phyloP scores from a whole-genome alignment of 2,329 filamentous ascomycete species.

The Neonectria neomacrospora region DNA sequence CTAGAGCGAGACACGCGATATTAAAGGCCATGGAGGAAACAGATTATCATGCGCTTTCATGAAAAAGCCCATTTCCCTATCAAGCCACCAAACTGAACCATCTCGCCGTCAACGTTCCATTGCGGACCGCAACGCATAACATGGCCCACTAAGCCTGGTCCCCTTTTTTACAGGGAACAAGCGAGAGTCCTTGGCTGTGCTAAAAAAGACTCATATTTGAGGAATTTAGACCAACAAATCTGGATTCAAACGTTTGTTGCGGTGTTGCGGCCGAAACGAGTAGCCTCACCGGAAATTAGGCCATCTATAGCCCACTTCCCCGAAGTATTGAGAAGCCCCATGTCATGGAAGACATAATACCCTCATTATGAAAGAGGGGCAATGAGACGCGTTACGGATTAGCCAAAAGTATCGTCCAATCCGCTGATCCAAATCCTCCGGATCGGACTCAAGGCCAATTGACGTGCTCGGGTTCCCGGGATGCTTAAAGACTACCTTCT shows the following conservation, averaged over 20 bases:
- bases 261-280: slow-evolving; percentile 12
- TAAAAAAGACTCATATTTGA: slow-evolving; percentile 1
- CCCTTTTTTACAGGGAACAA: slow-evolving; percentile 5
- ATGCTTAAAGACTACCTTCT: not conserved
- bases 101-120: slow-evolving; percentile 24
- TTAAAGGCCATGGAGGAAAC: slow-evolving; percentile 7
- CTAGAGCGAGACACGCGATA: slow-evolving; percentile 1
- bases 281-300: slow-evolving; percentile 12
- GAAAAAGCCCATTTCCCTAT: not conserved
- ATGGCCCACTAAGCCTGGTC: slow-evolving; percentile 1
- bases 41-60: not conserved
- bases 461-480: not conserved
- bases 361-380: not conserved
- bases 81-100: slow-evolving; percentile 4
- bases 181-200: not conserved
- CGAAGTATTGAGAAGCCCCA: not conserved
- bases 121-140: not conserved
- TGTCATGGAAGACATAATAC: not conserved
- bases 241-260: slow-evolving; percentile 1
- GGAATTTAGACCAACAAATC: not conserved
- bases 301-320: not conserved
- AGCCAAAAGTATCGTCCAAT: not conserved
- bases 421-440: not conserved
- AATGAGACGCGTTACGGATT: no score
- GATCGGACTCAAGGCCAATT: not conserved